These are phyloP conservation scores for Clavispora phyllophila DNA, from an alignment of 805 yeast species.

Conservation along the genomic window DNA sequence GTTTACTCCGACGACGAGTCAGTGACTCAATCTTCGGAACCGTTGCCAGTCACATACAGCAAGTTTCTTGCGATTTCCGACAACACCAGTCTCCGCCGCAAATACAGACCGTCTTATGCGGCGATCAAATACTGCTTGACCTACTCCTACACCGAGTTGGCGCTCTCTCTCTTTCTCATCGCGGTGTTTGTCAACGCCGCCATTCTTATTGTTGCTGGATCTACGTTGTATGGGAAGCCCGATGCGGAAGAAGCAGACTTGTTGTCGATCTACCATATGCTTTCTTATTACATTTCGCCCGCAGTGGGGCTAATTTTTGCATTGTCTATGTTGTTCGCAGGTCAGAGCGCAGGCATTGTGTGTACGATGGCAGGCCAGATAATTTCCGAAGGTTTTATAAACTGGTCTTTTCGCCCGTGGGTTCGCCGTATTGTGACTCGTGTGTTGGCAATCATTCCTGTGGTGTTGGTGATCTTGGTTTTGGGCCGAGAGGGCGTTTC, in stretches of 20 bases:
- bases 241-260: slow-evolving; percentile 44
- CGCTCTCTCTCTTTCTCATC: slow-evolving; percentile 35
- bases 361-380: slow-evolving; percentile 48
- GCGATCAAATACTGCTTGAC: slow-evolving; percentile 39
- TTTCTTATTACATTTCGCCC: slow-evolving; percentile 39
- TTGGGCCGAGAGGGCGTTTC: slow-evolving; percentile 43
- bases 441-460: slow-evolving; percentile 39
- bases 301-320: slow-evolving; percentile 43
- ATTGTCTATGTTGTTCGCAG: slow-evolving; percentile 41
- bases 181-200: slow-evolving; percentile 44
- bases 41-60: slow-evolving; percentile 14
- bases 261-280: slow-evolving; percentile 40
- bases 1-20: slow-evolving; percentile 4
- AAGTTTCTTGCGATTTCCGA: slow-evolving; percentile 24
- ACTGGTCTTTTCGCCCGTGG: slow-evolving; percentile 43
- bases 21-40: slow-evolving; percentile 2
- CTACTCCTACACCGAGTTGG: slow-evolving; percentile 36
- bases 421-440: slow-evolving; percentile 38
- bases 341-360: slow-evolving; percentile 45
- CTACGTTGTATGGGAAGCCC: slow-evolving; percentile 37
- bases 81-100: slow-evolving; percentile 23
- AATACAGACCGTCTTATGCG: slow-evolving; percentile 37
- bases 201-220: slow-evolving; percentile 42
- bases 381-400: slow-evolving; percentile 41
- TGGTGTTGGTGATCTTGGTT: slow-evolving; percentile 30